Conservation (phyloP, 2,329 filamentous ascomycete genomes). For the Neopestalotiopsis clavispora region DNA sequence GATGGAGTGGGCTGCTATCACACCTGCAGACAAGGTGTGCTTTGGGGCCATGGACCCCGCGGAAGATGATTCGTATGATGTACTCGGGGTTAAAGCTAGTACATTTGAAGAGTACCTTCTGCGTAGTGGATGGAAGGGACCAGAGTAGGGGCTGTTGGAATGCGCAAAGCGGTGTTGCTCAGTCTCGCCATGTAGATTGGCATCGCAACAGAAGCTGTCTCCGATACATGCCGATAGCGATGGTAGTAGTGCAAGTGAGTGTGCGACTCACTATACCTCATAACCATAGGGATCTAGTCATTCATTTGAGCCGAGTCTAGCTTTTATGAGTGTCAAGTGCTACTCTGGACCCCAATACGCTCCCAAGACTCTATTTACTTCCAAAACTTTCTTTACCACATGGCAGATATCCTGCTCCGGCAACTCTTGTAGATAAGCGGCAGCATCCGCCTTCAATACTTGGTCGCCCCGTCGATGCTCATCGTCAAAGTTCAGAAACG, state of each 20-base stretch:
- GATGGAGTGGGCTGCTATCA: not conserved
- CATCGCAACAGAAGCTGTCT: too few species aligned
- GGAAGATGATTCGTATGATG: not conserved
- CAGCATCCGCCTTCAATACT: not conserved
- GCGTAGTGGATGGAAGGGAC: not conserved
- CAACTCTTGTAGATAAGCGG: not conserved
- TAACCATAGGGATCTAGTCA: too few species aligned
- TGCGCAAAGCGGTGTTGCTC: too few species aligned
- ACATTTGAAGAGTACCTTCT: not conserved
- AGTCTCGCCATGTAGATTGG: too few species aligned
- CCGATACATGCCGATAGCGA: too few species aligned
- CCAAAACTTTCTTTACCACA: not conserved
- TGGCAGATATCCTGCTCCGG: not conserved
- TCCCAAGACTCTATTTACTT: not conserved
- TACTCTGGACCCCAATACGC: not conserved
- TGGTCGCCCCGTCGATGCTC: not conserved
- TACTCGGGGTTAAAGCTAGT: not conserved
- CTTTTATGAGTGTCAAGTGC: not conserved
- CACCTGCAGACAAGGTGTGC: not conserved
- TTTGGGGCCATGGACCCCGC: not conserved
- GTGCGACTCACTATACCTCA: too few species aligned
- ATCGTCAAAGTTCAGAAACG: not conserved
- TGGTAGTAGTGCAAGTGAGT: too few species aligned
- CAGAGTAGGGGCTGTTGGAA: not conserved
- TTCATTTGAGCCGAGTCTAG: not conserved